Evolutionary conservation across 2,329 filamentous ascomycete species (phyloP).

Genomic region (Aspergillus viridinutans): DNA sequence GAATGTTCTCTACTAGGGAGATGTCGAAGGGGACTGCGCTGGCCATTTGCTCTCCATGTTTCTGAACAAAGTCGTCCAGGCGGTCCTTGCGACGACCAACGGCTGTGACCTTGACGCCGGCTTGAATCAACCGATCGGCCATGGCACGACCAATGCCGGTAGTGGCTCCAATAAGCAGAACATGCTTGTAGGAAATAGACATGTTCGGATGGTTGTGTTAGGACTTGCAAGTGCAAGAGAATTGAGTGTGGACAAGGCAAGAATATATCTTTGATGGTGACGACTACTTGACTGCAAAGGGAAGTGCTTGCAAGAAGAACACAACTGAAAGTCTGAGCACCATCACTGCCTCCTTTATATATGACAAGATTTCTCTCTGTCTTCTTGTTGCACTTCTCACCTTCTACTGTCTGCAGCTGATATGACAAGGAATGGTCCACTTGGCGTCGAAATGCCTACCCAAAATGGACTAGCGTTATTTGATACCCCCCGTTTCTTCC

Average conservation of each 20-base stretch:
- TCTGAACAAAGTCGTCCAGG: slow-evolving; percentile 46
- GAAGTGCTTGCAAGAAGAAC: not conserved
- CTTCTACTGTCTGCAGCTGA: not conserved
- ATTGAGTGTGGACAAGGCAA: not conserved
- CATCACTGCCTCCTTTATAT: not conserved
- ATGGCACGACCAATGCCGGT: slow-evolving; percentile 52
- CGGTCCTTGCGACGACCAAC: slow-evolving; percentile 53
- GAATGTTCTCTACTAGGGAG: slow-evolving; percentile 40
- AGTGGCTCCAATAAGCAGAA: slow-evolving; percentile 54
- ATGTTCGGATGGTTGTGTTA: slow-evolving; percentile 26
- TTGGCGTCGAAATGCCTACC: not conserved
- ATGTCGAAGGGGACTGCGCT: slow-evolving; percentile 46
- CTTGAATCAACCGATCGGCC: slow-evolving; percentile 44
- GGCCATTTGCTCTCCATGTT: slow-evolving; percentile 43
- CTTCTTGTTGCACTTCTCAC: not conserved
- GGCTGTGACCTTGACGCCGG: slow-evolving; percentile 51
- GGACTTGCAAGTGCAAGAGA: too few species aligned
- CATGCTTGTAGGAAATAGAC: slow-evolving; percentile 53
- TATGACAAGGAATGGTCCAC: not conserved
- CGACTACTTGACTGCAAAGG: too few species aligned
- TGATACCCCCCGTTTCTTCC: too few species aligned
- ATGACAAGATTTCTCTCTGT: too few species aligned
- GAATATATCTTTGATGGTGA: not conserved
- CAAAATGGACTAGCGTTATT: not conserved
- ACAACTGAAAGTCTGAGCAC: not conserved